phyloP scores from a whole-genome alignment of 805 yeast genomes.

The Kockiozyma suomiensis region DNA sequence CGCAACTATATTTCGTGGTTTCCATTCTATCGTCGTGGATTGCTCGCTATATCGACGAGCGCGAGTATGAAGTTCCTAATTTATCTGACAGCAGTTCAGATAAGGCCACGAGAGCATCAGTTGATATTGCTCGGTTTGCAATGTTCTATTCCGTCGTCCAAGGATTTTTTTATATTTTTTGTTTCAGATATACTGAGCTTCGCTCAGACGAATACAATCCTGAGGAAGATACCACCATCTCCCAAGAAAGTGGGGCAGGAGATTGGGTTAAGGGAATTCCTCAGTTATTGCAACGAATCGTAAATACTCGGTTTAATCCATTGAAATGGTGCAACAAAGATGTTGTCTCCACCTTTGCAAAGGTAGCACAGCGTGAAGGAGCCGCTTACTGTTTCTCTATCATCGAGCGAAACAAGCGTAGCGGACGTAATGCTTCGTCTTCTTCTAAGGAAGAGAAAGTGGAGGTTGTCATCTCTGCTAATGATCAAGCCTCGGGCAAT shows the following conservation, averaged over 20 bases:
- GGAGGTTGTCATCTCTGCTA: slow-evolving; percentile 19
- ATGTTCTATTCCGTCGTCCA: slow-evolving; percentile 90
- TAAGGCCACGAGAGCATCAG: slow-evolving; percentile 43
- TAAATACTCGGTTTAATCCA: slow-evolving; percentile 89
- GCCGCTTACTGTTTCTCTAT: slow-evolving; percentile 92
- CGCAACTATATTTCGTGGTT: slow-evolving; percentile 80
- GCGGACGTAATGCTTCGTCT: slow-evolving; percentile 33
- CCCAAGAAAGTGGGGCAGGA: slow-evolving; percentile 29
- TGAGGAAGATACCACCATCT: not conserved
- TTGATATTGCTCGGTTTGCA: slow-evolving; percentile 80
- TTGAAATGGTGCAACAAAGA: slow-evolving; percentile 90
- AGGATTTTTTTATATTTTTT: slow-evolving; percentile 85
- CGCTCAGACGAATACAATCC: slow-evolving; percentile 43
- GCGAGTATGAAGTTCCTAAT: slow-evolving; percentile 74
- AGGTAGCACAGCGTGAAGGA: slow-evolving; percentile 84
- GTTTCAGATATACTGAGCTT: slow-evolving; percentile 75
- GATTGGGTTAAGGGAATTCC: slow-evolving; percentile 82
- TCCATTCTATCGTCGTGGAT: slow-evolving; percentile 83
- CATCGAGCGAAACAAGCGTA: slow-evolving; percentile 84
- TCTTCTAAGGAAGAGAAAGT: slow-evolving; percentile 49
- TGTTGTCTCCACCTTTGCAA: slow-evolving; percentile 90
- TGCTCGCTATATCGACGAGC: slow-evolving; percentile 73
- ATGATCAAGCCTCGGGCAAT: slow-evolving; percentile 1
- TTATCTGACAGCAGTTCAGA: not conserved
- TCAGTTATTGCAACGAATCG: slow-evolving; percentile 80